phyloP scores from a whole-genome alignment of 2,329 filamentous ascomycete genomes.

The Fusarium concolor region DNA sequence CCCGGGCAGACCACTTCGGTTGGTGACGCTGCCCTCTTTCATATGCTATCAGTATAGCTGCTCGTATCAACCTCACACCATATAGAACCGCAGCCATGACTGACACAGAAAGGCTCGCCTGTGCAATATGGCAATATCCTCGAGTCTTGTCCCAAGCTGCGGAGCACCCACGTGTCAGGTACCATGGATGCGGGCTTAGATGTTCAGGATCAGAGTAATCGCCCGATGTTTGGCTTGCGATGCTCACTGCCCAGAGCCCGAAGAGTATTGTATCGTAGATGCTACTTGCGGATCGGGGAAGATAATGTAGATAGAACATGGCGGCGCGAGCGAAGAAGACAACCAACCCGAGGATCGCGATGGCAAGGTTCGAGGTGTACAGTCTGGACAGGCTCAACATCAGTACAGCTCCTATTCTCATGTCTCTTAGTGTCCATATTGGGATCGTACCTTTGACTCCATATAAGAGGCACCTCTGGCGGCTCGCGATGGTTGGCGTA shows the following conservation, averaged over 20 bases:
- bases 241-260: conserved; percentile 45
- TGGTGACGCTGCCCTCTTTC: conserved; percentile 16
- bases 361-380: conserved; percentile 46
- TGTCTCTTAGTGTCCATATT: fast-evolving
- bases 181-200: conserved; percentile 44
- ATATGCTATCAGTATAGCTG: conserved; percentile 21
- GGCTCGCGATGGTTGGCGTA: conserved; percentile 49
- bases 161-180: conserved; percentile 41
- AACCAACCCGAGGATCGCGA: conserved; percentile 47
- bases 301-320: conserved; percentile 40
- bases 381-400: conserved; percentile 31
- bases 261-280: conserved; percentile 48
- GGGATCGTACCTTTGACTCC: conserved; percentile 43
- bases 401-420: background rate
- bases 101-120: conserved; percentile 40
- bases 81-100: conserved; percentile 37
- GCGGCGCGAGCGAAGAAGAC: conserved; percentile 43
- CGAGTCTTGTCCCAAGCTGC: conserved; percentile 25
- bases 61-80: conserved; percentile 23
- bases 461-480: conserved; percentile 45
- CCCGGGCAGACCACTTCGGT: background rate
- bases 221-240: conserved; percentile 38
- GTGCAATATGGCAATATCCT: conserved; percentile 39
- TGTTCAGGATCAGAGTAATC: conserved; percentile 45
- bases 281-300: conserved; percentile 40